Evolutionary conservation across 2,329 filamentous ascomycete genomes (phyloP), one percentile per base, ranked within the genome.

Genomic region (Xylaria sp.): DNA sequence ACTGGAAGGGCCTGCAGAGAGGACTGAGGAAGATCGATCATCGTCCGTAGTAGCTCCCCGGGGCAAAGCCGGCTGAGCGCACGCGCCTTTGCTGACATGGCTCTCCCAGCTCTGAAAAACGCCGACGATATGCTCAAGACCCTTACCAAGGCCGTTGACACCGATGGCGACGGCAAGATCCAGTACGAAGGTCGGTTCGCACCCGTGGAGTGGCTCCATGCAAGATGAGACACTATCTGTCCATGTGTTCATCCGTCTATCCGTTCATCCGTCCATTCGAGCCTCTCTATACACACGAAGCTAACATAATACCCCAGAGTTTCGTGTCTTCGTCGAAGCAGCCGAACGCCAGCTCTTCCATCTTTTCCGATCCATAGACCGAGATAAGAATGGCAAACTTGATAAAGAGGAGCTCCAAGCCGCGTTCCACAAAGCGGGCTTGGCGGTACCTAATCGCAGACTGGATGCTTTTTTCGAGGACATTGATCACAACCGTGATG

Each of bases 21-120:
- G 96, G 95, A 3, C 82, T 99, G 76, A 89, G 85, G 78, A 92
- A 90, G 80, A 93, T 98, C 75, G 94, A 98, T 79, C 96, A 99
- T 79, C 96, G 94, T 97, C 81, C 81, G 90, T 78, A 69, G 36
- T 38, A 57, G 36, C 61, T 54, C 22, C 53, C 25, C 20, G 15
- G 29, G 36, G 2, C 5, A 39, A 39, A 39, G 11, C 10, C 61
- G n/a, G 15, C 13, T 55, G 42, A 54, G 29, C 17, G 25, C 17
- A 58, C 49, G 59, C 63, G 42, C 49, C 58, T 59, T 67, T 56
- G 64, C 66, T 67, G 51, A 70, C 58, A 29, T 45, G 15, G n/a
- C 29, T 25, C 57, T 61, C 31, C 36, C 73, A 89, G 86, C 86
- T 57, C 79, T 99, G 76, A 97, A 97, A 83, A 96, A 97, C 85